A percentile compares a stretch with the other conserved stretches of the same genome.
Evolutionary conservation across 257 asterid genomes (phyloP).

Genomic region (Craterostigma plantagineum): DNA sequence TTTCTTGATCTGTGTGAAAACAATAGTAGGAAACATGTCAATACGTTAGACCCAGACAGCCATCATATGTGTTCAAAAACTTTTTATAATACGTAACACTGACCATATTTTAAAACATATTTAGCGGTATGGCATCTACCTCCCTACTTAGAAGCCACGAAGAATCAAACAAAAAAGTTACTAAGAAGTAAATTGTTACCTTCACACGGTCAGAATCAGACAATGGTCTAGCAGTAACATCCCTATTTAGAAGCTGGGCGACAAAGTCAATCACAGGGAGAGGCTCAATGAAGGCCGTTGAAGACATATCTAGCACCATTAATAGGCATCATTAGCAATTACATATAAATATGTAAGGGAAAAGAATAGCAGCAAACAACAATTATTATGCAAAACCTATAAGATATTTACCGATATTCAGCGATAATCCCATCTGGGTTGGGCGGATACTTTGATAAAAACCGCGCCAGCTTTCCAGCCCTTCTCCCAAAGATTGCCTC

Average conservation of each 20-base stretch:
- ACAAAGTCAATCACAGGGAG: slow-evolving; percentile 82
- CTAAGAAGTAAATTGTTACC: slow-evolving; percentile 16
- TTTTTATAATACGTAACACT: too few relatives aligned
- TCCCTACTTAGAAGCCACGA: too few relatives aligned
- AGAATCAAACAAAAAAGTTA: background rate
- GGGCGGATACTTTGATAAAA: slow-evolving; percentile 96
- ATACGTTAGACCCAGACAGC: too few relatives aligned
- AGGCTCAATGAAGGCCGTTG: slow-evolving; percentile 94
- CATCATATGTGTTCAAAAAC: too few relatives aligned
- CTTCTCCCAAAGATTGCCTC: slow-evolving; percentile 83
- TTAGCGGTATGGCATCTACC: too few relatives aligned
- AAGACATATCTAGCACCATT: slow-evolving; percentile 69
- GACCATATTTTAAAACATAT: too few relatives aligned
- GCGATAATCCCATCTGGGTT: slow-evolving; percentile 90
- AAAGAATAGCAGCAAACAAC: background rate
- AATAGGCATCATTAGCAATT: background rate
- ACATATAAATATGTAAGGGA: too few relatives aligned
- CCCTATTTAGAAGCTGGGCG: slow-evolving; percentile 66
- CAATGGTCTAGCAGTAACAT: slow-evolving; percentile 53
- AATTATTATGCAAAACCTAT: background rate
- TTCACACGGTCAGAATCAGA: slow-evolving; percentile 94
- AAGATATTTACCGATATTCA: slow-evolving; percentile 55
- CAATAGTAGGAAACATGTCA: background rate
- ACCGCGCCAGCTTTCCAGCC: slow-evolving; percentile 95
- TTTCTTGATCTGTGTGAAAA: slow-evolving; percentile 25